phyloP scores from a whole-genome alignment of 257 asterid species.

The Nicotiana noctiflora region DNA sequence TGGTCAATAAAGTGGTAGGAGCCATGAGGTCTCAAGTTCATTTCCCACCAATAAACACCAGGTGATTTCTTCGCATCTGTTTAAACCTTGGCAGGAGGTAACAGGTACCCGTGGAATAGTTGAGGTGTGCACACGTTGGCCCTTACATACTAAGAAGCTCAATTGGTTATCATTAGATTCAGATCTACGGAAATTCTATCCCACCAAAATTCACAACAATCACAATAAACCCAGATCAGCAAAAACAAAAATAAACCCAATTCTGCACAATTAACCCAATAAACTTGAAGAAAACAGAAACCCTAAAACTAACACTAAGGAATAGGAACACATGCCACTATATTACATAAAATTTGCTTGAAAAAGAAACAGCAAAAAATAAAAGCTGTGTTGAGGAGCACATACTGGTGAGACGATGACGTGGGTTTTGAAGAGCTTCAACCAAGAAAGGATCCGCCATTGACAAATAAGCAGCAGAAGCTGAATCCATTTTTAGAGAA shows the following conservation, averaged over 20 bases:
- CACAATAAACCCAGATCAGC: neutral
- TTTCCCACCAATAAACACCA: no score
- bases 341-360: neutral
- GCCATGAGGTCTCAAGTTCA: no score
- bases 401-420: slow-evolving; percentile 92
- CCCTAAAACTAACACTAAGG: neutral
- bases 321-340: neutral
- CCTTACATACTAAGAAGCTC: neutral
- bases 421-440: slow-evolving; percentile 98
- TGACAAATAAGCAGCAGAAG: slow-evolving; percentile 36
- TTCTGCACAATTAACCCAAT: neutral
- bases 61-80: no score
- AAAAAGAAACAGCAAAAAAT: neutral
- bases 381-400: neutral
- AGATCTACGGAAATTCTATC: slow-evolving; percentile 11
- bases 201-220: neutral
- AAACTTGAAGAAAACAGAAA: neutral
- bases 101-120: no score
- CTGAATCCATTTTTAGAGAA: slow-evolving; percentile 30
- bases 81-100: no score
- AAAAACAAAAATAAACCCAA: neutral
- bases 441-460: slow-evolving; percentile 88
- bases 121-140: no score
- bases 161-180: neutral
- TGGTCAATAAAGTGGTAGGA: no score